A percentile compares a stretch with the other conserved stretches of the same genome.
Evolutionary conservation across 352 stramenopile species (phyloP).

Genomic region (Phytophthora brassicae): DNA sequence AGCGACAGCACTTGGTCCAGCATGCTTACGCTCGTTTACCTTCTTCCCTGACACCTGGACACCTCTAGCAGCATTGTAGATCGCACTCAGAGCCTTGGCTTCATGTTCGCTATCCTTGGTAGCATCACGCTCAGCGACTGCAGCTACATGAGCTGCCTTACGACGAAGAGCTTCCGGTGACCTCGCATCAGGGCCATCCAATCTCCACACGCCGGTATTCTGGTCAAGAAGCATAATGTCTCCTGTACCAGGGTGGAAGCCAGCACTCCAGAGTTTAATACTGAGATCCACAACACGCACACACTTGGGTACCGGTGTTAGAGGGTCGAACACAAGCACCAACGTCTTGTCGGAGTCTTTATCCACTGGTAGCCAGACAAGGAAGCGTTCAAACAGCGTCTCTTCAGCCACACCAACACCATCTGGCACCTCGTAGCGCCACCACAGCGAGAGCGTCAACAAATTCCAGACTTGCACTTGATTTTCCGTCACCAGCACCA

Average conservation of each 20-base stretch:
- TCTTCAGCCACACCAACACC: slow-evolving; percentile 38
- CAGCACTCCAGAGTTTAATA: slow-evolving; percentile 49
- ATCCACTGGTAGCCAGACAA: slow-evolving; percentile 43
- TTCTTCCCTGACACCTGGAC: slow-evolving; percentile 22
- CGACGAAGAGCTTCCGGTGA: slow-evolving; percentile 37
- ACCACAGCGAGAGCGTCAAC: slow-evolving; percentile 65
- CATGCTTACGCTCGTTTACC: slow-evolving; percentile 14
- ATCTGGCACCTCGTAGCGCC: slow-evolving; percentile 61
- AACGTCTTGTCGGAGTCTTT: slow-evolving; percentile 39
- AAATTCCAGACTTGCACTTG: slow-evolving; percentile 83
- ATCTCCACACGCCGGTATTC: slow-evolving; percentile 58
- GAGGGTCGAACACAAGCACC: slow-evolving; percentile 50
- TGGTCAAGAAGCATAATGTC: slow-evolving; percentile 63
- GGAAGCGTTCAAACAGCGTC: slow-evolving; percentile 45
- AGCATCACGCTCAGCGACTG: slow-evolving; percentile 12
- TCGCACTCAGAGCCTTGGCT: slow-evolving; percentile 43
- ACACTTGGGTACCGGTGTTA: slow-evolving; percentile 48
- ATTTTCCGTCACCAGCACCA: slow-evolving; percentile 55
- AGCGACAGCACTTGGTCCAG: slow-evolving; percentile 21
- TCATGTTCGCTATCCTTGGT: slow-evolving; percentile 33
- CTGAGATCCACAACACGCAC: slow-evolving; percentile 46
- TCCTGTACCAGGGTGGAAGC: slow-evolving; percentile 57
- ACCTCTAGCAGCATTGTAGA: slow-evolving; percentile 42
- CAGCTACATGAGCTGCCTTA: slow-evolving; percentile 37
- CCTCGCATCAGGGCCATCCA: slow-evolving; percentile 50